phyloP scores from a whole-genome alignment of 2,329 filamentous ascomycete species.

The Hirsutella rhossiliensis region DNA sequence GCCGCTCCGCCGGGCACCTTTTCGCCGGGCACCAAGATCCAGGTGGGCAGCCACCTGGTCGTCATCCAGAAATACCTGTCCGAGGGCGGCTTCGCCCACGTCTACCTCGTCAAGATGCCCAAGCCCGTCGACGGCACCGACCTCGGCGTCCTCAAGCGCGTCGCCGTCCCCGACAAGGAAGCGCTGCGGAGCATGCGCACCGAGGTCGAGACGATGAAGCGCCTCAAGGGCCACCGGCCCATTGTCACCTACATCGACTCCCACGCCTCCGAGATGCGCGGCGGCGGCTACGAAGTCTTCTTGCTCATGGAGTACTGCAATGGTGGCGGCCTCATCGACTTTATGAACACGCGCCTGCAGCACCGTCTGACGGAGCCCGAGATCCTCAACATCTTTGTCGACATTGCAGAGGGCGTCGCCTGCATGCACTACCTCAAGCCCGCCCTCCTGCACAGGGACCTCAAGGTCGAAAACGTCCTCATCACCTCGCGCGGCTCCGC shows the following conservation, averaged over 20 bases:
- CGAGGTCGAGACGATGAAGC: slow-evolving; percentile 99
- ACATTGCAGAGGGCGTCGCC: slow-evolving; percentile 90
- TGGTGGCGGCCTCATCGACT: slow-evolving; percentile 92
- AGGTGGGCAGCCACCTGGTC: slow-evolving; percentile 84
- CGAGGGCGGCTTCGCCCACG: slow-evolving; percentile 95
- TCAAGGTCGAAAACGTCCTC: slow-evolving; percentile 97
- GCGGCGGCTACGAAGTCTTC: slow-evolving; percentile 94
- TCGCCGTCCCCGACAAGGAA: slow-evolving; percentile 93
- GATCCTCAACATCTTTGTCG: slow-evolving; percentile 92
- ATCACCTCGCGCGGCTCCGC: slow-evolving; percentile 60
- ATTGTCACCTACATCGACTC: slow-evolving; percentile 99
- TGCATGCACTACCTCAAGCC: slow-evolving; percentile 99
- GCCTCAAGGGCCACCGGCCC: slow-evolving; percentile 86
- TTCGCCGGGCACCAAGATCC: slow-evolving; percentile 86
- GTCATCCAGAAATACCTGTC: slow-evolving; percentile 96
- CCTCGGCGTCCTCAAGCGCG: slow-evolving; percentile 79
- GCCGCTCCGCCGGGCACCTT: slow-evolving; percentile 72
- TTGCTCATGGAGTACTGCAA: slow-evolving; percentile 96
- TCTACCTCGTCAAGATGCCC: slow-evolving; percentile 86
- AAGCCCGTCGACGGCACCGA: slow-evolving; percentile 67
- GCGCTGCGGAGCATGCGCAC: slow-evolving; percentile 91
- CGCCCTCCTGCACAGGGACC: slow-evolving; percentile 78
- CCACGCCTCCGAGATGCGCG: slow-evolving; percentile 85
- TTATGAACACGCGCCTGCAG: slow-evolving; percentile 97
- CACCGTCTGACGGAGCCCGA: slow-evolving; percentile 95